Conservation (phyloP, 257 asterid genomes). For the Solanum bulbocastanum region DNA sequence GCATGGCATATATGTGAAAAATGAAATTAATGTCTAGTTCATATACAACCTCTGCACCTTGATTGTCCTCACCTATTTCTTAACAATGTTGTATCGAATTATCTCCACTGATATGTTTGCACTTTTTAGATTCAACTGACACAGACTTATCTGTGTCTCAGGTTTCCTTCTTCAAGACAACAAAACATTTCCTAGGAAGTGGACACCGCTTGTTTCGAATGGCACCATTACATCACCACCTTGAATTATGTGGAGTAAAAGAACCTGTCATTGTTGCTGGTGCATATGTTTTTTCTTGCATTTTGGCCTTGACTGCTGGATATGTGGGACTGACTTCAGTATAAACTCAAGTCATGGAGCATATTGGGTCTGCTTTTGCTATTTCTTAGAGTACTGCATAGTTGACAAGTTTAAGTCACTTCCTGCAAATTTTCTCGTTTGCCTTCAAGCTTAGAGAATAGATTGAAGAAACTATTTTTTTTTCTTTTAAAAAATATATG, state of each 20-base stretch:
- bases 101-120: neutral
- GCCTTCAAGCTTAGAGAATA: neutral
- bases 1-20: neutral
- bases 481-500: neutral
- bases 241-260: slow-evolving; percentile 44
- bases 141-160: slow-evolving; percentile 1
- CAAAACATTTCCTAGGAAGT: slow-evolving; percentile 27
- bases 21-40: neutral
- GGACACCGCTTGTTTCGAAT: slow-evolving; percentile 32
- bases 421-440: neutral
- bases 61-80: neutral
- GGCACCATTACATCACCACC: slow-evolving; percentile 65
- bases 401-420: neutral
- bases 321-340: slow-evolving; percentile 64
- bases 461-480: neutral
- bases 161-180: slow-evolving; percentile 45
- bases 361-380: neutral
- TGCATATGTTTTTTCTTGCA: slow-evolving; percentile 47
- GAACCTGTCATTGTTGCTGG: slow-evolving; percentile 60
- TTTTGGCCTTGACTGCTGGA: slow-evolving; percentile 52
- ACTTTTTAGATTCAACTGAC: neutral
- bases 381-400: neutral
- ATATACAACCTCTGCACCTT: neutral
- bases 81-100: neutral
- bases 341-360: slow-evolving; percentile 13